phyloP scores from a whole-genome alignment of 352 stramenopile species.

The Phytophthora crassamura region DNA sequence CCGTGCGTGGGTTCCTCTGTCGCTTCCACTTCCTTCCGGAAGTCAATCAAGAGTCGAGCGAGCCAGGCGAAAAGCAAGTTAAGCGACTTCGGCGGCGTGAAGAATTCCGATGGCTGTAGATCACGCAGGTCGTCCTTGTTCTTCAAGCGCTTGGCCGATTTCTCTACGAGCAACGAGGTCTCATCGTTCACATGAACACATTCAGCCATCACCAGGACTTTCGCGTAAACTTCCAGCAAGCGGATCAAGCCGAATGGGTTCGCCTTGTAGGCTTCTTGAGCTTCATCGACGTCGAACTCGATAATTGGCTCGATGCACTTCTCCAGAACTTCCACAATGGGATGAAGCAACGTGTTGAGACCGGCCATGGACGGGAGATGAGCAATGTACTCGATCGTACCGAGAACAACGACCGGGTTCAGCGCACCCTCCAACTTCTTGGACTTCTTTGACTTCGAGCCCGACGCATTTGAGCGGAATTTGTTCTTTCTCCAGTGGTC shows the following conservation, averaged over 20 bases:
- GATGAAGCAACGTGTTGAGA: slow-evolving; percentile 54
- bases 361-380: slow-evolving; percentile 57
- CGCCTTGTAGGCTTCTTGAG: slow-evolving; percentile 46
- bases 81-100: slow-evolving; percentile 57
- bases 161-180: slow-evolving; percentile 54
- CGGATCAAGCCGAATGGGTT: slow-evolving; percentile 74
- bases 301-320: slow-evolving; percentile 58
- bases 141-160: slow-evolving; percentile 44
- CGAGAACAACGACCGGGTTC: slow-evolving; percentile 70
- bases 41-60: slow-evolving; percentile 53
- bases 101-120: slow-evolving; percentile 69
- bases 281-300: slow-evolving; percentile 47
- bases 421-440: slow-evolving; percentile 38
- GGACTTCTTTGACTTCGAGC: slow-evolving; percentile 46
- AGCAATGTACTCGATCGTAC: slow-evolving; percentile 68
- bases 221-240: slow-evolving; percentile 76
- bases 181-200: slow-evolving; percentile 57
- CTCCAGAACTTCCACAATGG: slow-evolving; percentile 48
- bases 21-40: slow-evolving; percentile 49
- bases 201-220: slow-evolving; percentile 61
- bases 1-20: slow-evolving; percentile 43
- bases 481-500: slow-evolving; percentile 63
- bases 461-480: slow-evolving; percentile 29
- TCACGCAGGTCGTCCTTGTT: slow-evolving; percentile 53
- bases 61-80: slow-evolving; percentile 61